A percentile compares a stretch with the other conserved stretches of the same genome.
Conservation (phyloP, 225 moss, liverwort and hornwort genomes). For the Polytrichum formosum region DNA sequence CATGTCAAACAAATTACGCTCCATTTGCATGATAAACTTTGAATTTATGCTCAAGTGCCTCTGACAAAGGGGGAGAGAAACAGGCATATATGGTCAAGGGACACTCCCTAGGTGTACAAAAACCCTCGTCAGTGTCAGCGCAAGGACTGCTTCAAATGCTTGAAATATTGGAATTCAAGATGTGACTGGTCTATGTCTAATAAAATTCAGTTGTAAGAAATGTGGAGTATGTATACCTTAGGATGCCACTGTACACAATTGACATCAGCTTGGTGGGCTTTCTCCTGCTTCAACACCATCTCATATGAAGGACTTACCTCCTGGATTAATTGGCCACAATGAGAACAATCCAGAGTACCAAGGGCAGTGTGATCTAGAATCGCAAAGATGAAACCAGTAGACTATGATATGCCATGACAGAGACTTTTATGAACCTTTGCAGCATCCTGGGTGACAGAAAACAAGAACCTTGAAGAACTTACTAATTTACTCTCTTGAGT, state of each 20-base stretch:
- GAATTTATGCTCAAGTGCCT: not conserved
- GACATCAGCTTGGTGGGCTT: conserved; percentile 84
- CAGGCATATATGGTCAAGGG: too few relatives aligned
- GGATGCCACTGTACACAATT: conserved; percentile 97
- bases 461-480: too few relatives aligned
- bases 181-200: too few relatives aligned
- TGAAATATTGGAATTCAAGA: too few relatives aligned
- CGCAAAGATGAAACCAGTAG: too few relatives aligned
- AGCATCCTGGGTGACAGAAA: not conserved
- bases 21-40: conserved; percentile 8
- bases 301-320: conserved; percentile 36
- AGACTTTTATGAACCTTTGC: not conserved
- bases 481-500: conserved; percentile 17
- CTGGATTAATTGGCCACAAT: conserved; percentile 14
- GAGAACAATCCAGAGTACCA: not conserved
- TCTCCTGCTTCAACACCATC: conserved; percentile 68
- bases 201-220: too few relatives aligned
- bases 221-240: conserved; percentile 36
- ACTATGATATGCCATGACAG: not conserved
- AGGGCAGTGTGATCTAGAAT: too few relatives aligned
- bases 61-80: too few relatives aligned
- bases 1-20: not conserved
- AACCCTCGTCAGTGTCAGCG: too few relatives aligned
- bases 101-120: not conserved
- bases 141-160: too few relatives aligned